Evolutionary conservation across 495 filamentous ascomycete genomes (phyloP), one percentile per base, ranked within the genome.

Genomic region (Tuber umbilicatum): DNA sequence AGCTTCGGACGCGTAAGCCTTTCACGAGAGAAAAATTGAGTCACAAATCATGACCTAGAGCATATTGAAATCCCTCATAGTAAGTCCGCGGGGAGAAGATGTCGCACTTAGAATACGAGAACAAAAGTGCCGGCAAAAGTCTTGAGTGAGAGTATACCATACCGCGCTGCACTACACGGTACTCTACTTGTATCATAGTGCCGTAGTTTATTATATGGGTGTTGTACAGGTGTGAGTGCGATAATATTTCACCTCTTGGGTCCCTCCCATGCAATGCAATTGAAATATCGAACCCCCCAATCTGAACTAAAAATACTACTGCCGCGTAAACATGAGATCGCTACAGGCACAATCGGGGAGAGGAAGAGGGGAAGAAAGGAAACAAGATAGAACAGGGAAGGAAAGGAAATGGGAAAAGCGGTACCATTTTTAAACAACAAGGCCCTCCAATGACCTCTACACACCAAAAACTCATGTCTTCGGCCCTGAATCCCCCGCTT

Each of bases 321-420:
- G 27, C 55, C 27, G 27, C 27, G 27, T 35, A 64, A 64, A 64
- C 27, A 64, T 35, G 35, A 2, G 27, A 64, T 64, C 55, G 55
- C 4, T 35, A 64, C 55, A 35, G 35, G 55, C 27, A 64, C 55
- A 31, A 17, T 17, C 9, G 55, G 14, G 16, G 55, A 35, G 14
- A 64, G 0, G 27, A 31, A 64, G 35, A 37, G 38, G 47, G 64
- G 10, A 42, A n/a, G 60, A 70, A 73, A 10, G 67, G 69, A 47
- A 74, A 50, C 70, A 67, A 75, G 75, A 72, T 73, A 74, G 31
- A 75, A 71, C 68, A 42, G 27, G 72, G 67, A 60, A 70, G 74
- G 77, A 78, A 77, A 80, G 70, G 41, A 64, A 70, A 69, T 50
- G 75, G 77, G 79, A 78, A 80, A 72, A 74, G 55, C 27, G 71